phyloP scores from a whole-genome alignment of 345 rosid species.

The Eucalyptus sp. region DNA sequence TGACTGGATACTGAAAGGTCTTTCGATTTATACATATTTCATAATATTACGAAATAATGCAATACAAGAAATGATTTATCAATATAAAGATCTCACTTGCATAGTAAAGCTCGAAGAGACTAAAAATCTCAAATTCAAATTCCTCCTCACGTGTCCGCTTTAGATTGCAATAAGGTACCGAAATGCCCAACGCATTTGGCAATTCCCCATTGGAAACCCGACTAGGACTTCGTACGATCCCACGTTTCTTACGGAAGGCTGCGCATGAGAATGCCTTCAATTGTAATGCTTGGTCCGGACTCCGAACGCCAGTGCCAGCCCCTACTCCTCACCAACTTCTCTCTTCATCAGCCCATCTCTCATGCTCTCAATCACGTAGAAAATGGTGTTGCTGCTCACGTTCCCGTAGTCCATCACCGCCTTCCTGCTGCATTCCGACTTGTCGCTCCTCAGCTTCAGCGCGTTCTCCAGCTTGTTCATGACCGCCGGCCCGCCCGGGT shows the following conservation, averaged over 20 bases:
- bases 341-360: constrained; percentile 51
- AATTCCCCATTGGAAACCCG: neutral
- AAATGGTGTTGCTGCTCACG: constrained; percentile 74
- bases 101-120: neutral
- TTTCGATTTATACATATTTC: rapidly evolving
- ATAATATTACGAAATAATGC: rapidly evolving
- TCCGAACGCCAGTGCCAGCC: constrained; percentile 77
- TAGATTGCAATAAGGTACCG: neutral
- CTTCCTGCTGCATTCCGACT: constrained; percentile 66
- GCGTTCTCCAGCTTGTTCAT: constrained; percentile 56
- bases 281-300: constrained; percentile 86
- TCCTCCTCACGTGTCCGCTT: neutral
- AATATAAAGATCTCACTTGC: neutral
- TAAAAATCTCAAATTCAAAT: neutral
- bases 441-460: constrained; percentile 29
- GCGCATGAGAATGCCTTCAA: constrained; percentile 88
- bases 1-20: rapidly evolving
- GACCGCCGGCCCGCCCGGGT: constrained; percentile 86
- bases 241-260: constrained; percentile 22
- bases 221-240: neutral
- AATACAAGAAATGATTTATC: neutral
- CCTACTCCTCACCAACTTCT: constrained; percentile 61
- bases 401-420: constrained; percentile 79
- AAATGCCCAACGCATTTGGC: neutral
- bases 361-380: constrained; percentile 77